Conservation (phyloP, 148 eudicot genomes). For the Agrostemma githago region DNA sequence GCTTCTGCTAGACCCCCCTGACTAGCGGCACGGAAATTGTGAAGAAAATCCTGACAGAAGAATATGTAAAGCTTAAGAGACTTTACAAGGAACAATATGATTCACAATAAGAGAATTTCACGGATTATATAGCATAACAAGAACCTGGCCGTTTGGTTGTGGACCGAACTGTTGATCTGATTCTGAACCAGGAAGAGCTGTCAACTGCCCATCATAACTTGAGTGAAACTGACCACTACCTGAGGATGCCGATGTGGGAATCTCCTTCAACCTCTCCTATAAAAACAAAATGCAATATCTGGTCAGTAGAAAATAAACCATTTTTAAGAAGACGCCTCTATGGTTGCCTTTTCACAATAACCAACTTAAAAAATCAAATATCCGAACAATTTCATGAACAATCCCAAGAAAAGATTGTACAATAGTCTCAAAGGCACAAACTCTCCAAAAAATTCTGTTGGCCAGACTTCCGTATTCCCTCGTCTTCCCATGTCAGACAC, state of each 20-base stretch:
- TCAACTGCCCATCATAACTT: slow-evolving; percentile 41
- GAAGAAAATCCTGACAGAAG: slow-evolving; percentile 67
- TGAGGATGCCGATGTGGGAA: slow-evolving; percentile 57
- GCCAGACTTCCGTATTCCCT: too few relatives aligned
- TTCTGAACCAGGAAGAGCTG: slow-evolving; percentile 82
- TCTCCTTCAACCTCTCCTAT: slow-evolving; percentile 82
- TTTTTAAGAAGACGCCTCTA: not conserved
- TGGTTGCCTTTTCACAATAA: not conserved
- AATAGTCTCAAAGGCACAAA: not conserved
- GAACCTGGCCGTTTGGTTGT: slow-evolving; percentile 59
- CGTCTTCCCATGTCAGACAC: too few relatives aligned
- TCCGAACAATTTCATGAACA: not conserved
- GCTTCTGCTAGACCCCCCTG: slow-evolving; percentile 56
- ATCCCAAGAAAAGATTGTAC: not conserved
- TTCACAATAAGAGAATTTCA: slow-evolving; percentile 2
- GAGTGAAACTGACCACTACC: slow-evolving; percentile 38
- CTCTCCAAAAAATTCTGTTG: not conserved
- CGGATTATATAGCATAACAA: slow-evolving; percentile 4
- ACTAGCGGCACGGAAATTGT: slow-evolving; percentile 53
- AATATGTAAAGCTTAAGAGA: slow-evolving; percentile 16
- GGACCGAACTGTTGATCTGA: slow-evolving; percentile 46
- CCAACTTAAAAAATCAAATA: not conserved
- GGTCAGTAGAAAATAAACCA: not conserved
- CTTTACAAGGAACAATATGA: not conserved
- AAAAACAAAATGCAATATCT: not conserved